phyloP scores from a whole-genome alignment of 2,329 filamentous ascomycete genomes.

The Ophiostoma ulmi region DNA sequence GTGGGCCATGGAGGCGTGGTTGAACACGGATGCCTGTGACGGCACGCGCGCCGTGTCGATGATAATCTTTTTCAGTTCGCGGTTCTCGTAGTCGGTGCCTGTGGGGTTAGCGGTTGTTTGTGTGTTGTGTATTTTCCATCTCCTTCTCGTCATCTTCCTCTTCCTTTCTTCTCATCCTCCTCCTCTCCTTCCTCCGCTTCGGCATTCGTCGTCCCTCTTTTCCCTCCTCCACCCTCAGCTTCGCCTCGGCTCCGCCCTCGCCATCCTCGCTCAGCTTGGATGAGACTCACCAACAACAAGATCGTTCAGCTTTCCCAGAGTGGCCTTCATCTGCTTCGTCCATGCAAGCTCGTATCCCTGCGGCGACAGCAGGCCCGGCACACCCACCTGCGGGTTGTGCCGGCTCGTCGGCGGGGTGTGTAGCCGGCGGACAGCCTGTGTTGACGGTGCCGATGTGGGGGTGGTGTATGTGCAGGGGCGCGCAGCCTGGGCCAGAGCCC shows the following conservation, averaged over 20 bases:
- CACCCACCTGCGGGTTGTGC: slow-evolving; percentile 42
- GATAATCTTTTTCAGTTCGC: slow-evolving; percentile 61
- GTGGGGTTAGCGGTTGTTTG: neutral
- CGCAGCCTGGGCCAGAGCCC: slow-evolving; percentile 28
- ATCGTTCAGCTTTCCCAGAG: slow-evolving; percentile 71
- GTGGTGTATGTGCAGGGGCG: slow-evolving; percentile 1
- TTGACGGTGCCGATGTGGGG: slow-evolving; percentile 16
- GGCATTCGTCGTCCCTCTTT: neutral
- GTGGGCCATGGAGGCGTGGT: slow-evolving; percentile 92
- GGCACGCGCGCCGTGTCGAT: slow-evolving; percentile 75
- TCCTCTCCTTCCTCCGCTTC: neutral
- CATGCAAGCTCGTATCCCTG: slow-evolving; percentile 72
- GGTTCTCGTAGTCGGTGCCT: slow-evolving; percentile 58
- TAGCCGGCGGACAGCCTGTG: slow-evolving; percentile 36
- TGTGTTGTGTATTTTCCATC: too few species aligned
- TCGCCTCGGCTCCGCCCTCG: neutral
- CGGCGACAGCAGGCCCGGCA: slow-evolving; percentile 55
- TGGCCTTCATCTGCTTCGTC: slow-evolving; percentile 70
- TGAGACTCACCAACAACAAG: slow-evolving; percentile 61
- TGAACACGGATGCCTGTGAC: slow-evolving; percentile 74
- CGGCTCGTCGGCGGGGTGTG: slow-evolving; percentile 31
- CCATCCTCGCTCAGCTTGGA: neutral
- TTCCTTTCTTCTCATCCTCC: neutral
- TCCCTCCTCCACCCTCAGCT: neutral
- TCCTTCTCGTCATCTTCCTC: neutral